phyloP scores from a whole-genome alignment of 305 asterid genomes.

The Fraxinus velutina region DNA sequence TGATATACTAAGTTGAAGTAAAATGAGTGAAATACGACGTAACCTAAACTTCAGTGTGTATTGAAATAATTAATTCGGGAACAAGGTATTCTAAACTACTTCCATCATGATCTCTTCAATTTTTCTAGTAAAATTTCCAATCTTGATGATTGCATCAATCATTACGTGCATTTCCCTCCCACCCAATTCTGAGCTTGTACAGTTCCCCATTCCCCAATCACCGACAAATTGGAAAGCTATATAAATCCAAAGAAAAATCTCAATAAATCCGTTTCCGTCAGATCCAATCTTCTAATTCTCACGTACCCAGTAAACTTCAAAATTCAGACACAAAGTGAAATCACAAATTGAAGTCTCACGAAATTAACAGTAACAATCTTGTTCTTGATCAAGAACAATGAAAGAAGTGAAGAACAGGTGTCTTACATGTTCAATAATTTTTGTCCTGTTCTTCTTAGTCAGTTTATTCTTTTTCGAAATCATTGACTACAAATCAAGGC shows the following conservation, averaged over 20 bases:
- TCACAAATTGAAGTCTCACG: neutral
- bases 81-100: too few relatives aligned
- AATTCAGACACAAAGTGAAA: neutral
- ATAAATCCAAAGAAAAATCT: neutral
- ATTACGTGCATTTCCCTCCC: neutral
- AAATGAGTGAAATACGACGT: too few relatives aligned
- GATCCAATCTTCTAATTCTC: neutral
- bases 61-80: too few relatives aligned
- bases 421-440: neutral
- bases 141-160: neutral
- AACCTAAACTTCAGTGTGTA: too few relatives aligned
- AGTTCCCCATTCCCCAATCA: neutral
- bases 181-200: neutral
- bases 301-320: neutral
- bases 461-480: neutral
- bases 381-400: conserved; percentile 4
- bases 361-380: neutral
- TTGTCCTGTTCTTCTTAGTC: neutral
- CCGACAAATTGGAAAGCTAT: neutral
- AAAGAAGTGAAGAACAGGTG: neutral
- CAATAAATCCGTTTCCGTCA: neutral
- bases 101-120: neutral
- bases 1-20: too few relatives aligned
- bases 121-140: neutral
- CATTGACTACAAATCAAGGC: neutral